A percentile compares a stretch with the other conserved stretches of the same genome.
These are phyloP conservation scores for Xylariaceae sp. DNA, from an alignment of 2,329 filamentous ascomycete species.

Conservation along the genomic window DNA sequence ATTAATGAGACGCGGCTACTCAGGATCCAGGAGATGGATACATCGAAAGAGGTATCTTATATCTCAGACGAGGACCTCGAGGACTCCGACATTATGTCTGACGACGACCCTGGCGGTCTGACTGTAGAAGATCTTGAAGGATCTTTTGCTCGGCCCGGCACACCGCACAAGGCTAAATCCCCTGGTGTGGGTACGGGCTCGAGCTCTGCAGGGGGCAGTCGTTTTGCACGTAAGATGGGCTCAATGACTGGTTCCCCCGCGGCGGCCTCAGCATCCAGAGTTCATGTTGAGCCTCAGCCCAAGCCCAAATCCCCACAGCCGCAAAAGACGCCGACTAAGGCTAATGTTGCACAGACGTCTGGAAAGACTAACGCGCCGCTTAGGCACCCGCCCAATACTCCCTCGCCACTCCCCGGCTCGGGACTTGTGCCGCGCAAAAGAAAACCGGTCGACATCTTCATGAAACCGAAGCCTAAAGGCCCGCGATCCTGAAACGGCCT, in stretches of 20 bases:
- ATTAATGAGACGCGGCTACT: slow-evolving; percentile 38
- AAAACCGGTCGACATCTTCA: slow-evolving; percentile 47
- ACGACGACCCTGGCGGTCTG: slow-evolving; percentile 19
- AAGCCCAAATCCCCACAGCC: slow-evolving; percentile 4
- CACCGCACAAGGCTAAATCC: neutral
- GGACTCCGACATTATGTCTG: slow-evolving; percentile 27
- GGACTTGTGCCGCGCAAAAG: slow-evolving; percentile 37
- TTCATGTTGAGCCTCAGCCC: slow-evolving; percentile 1
- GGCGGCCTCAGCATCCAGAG: slow-evolving; percentile 3
- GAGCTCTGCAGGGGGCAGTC: slow-evolving; percentile 2
- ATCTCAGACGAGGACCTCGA: slow-evolving; percentile 41
- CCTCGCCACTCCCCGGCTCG: slow-evolving; percentile 4
- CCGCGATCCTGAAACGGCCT: slow-evolving; percentile 10
- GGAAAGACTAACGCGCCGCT: slow-evolving; percentile 11
- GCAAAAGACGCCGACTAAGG: neutral
- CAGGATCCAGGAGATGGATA: slow-evolving; percentile 31
- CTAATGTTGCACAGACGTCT: neutral
- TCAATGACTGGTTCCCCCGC: slow-evolving; percentile 4
- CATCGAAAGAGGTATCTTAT: slow-evolving; percentile 33
- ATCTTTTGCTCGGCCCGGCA: slow-evolving; percentile 17
- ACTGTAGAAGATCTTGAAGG: slow-evolving; percentile 26
- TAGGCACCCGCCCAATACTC: slow-evolving; percentile 1
- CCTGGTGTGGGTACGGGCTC: neutral
- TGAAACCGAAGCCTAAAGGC: slow-evolving; percentile 43
- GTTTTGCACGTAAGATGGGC: slow-evolving; percentile 14